Percentiles rank a stretch among this genome's conserved stretches.
phyloP scores from a whole-genome alignment of 768 basidiomycete species.

The Dioszegia crocea region DNA sequence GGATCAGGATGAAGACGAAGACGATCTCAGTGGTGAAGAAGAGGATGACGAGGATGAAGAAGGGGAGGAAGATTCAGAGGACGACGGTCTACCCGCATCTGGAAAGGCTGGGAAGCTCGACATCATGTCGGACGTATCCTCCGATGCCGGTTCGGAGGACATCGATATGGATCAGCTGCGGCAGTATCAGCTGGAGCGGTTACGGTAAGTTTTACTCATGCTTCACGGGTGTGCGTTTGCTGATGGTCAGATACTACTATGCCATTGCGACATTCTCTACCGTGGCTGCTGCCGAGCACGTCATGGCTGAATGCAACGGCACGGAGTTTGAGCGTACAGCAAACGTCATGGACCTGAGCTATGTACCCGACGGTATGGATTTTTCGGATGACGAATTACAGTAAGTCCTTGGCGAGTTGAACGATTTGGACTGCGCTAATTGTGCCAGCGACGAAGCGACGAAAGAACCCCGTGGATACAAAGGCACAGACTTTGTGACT shows the following conservation, averaged over 20 bases:
- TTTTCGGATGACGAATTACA: conserved; percentile 69
- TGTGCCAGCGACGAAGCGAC: conserved; percentile 73
- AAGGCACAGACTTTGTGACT: conserved; percentile 82
- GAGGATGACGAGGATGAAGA: conserved; percentile 8
- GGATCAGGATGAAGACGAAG: conserved; percentile 56
- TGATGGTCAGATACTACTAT: conserved; percentile 74
- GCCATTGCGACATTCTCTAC: conserved; percentile 87
- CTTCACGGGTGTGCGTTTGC: neutral
- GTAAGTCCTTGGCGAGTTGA: conserved; percentile 52
- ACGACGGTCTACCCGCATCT: conserved; percentile 7
- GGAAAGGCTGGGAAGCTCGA: conserved; percentile 39
- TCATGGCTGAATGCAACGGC: conserved; percentile 81
- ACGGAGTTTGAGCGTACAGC: conserved; percentile 95
- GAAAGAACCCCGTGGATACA: conserved; percentile 62
- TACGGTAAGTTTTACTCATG: conserved; percentile 60
- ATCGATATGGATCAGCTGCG: conserved; percentile 83
- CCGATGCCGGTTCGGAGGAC: conserved; percentile 57
- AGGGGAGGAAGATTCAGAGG: conserved; percentile 55
- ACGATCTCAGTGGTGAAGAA: conserved; percentile 56
- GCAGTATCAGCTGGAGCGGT: conserved; percentile 84
- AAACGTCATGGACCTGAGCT: conserved; percentile 91
- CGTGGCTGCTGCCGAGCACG: conserved; percentile 67
- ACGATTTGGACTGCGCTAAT: neutral
- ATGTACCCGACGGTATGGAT: conserved; percentile 80
- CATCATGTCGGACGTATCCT: conserved; percentile 52